phyloP scores from a whole-genome alignment of 2,329 filamentous ascomycete species.

The Aspergillus versicolor region DNA sequence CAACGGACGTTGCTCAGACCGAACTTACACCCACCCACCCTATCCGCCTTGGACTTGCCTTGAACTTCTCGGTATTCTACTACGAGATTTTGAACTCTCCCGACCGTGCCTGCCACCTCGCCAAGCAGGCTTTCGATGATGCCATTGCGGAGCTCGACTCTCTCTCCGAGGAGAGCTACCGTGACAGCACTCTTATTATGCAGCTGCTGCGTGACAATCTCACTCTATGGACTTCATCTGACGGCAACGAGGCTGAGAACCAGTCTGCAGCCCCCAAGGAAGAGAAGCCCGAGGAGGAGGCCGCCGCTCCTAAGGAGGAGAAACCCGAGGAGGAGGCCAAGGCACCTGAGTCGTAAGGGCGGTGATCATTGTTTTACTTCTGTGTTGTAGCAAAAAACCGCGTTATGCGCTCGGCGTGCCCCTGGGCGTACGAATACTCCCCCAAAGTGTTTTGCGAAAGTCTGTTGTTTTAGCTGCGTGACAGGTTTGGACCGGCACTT shows the following conservation, averaged over 20 bases:
- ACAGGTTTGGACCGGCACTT: conserved; percentile 37
- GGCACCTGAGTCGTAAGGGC: conserved; percentile 34
- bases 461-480: conserved; percentile 39
- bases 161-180: conserved; percentile 96
- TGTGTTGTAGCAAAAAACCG: conserved; percentile 27
- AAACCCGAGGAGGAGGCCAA: conserved; percentile 39
- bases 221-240: conserved; percentile 95
- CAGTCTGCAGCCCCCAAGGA: conserved; percentile 43
- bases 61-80: conserved; percentile 99
- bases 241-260: conserved; percentile 65
- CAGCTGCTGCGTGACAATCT: conserved; percentile 98
- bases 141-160: conserved; percentile 98
- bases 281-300: conserved; percentile 42
- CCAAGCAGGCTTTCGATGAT: conserved; percentile 98
- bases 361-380: conserved; percentile 21
- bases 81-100: conserved; percentile 99
- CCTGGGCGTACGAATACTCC: conserved; percentile 34
- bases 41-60: conserved; percentile 92
- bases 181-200: conserved; percentile 99
- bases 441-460: conserved; percentile 33
- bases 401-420: conserved; percentile 28
- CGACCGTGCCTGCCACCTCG: conserved; percentile 94
- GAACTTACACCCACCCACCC: conserved; percentile 97
- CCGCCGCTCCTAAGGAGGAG: conserved; percentile 40
- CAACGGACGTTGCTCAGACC: conserved; percentile 96